Evolutionary conservation across 2,329 filamentous ascomycete species (phyloP).

Genomic region (Scorias spongiosa): DNA sequence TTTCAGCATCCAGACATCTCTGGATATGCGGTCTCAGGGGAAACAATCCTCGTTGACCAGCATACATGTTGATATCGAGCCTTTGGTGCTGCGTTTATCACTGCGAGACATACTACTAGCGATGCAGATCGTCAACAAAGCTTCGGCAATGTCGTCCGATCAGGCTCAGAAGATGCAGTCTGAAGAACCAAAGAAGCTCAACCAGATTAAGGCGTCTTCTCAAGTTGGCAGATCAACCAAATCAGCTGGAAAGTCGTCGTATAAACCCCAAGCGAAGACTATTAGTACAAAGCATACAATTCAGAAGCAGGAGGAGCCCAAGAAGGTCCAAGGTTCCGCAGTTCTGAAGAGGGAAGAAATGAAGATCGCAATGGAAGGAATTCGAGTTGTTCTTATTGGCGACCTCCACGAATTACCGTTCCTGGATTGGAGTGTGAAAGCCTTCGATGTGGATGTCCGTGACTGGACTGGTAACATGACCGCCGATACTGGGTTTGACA

Average conservation of each 20-base stretch:
- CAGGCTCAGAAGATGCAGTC: slow-evolving; percentile 32
- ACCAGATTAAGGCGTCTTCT: slow-evolving; percentile 32
- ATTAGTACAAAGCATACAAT: slow-evolving; percentile 37
- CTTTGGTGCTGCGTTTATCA: slow-evolving; percentile 76
- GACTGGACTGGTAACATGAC: slow-evolving; percentile 85
- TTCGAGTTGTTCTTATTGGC: slow-evolving; percentile 86
- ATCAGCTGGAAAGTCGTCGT: slow-evolving; percentile 31
- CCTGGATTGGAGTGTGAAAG: slow-evolving; percentile 83
- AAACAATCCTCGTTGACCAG: slow-evolving; percentile 50
- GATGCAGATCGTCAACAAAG: slow-evolving; percentile 80
- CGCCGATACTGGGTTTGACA: slow-evolving; percentile 79
- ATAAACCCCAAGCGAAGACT: slow-evolving; percentile 30
- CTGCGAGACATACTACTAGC: slow-evolving; percentile 88
- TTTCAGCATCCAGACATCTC: slow-evolving; percentile 78
- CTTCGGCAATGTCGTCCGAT: slow-evolving; percentile 61
- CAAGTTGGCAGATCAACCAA: slow-evolving; percentile 22
- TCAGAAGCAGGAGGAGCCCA: slow-evolving; percentile 31
- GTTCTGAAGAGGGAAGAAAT: slow-evolving; percentile 61
- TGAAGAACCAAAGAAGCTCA: slow-evolving; percentile 41
- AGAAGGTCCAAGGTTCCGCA: slow-evolving; percentile 34
- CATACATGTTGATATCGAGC: slow-evolving; percentile 79
- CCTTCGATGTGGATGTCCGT: slow-evolving; percentile 67
- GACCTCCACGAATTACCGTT: slow-evolving; percentile 92
- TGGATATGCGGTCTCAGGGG: slow-evolving; percentile 56
- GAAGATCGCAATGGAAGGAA: slow-evolving; percentile 70